Conservation (phyloP, 352 stramenopile genomes). For the Peronospora destructor region DNA sequence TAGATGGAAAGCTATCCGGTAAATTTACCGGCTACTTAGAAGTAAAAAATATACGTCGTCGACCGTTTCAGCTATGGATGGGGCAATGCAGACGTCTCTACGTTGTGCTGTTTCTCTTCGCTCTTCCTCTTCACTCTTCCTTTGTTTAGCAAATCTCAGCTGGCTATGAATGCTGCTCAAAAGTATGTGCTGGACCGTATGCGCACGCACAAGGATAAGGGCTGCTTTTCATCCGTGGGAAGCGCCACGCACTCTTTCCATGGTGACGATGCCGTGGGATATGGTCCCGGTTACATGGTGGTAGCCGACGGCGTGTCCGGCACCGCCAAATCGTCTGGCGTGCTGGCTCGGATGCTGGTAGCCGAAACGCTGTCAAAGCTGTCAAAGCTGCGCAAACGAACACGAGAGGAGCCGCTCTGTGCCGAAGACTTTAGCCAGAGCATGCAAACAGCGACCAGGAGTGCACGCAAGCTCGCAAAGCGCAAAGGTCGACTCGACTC, state of each 20-base stretch:
- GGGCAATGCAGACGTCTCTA: slow-evolving; percentile 6
- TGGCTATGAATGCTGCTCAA: slow-evolving; percentile 52
- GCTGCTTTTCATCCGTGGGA: slow-evolving; percentile 70
- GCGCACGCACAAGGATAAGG: slow-evolving; percentile 57
- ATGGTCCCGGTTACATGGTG: slow-evolving; percentile 80
- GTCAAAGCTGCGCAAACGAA: slow-evolving; percentile 61
- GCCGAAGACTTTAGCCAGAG: slow-evolving; percentile 51
- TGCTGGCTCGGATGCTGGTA: slow-evolving; percentile 72
- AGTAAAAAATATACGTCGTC: slow-evolving; percentile 10
- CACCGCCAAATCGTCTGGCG: slow-evolving; percentile 77
- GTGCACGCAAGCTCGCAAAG: slow-evolving; percentile 58
- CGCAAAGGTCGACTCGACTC: slow-evolving; percentile 80
- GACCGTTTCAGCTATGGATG: slow-evolving; percentile 31
- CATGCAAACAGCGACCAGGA: slow-evolving; percentile 68
- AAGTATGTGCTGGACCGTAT: slow-evolving; percentile 70
- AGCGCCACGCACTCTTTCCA: slow-evolving; percentile 76
- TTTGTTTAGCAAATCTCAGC: background rate
- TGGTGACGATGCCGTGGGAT: slow-evolving; percentile 82
- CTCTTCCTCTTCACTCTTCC: slow-evolving; percentile 12
- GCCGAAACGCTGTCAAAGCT: slow-evolving; percentile 66
- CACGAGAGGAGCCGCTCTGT: slow-evolving; percentile 47
- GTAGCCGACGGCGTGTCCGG: slow-evolving; percentile 81
- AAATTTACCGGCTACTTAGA: slow-evolving; percentile 6
- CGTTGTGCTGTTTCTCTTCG: background rate
- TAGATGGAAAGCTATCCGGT: slow-evolving; percentile 1